Evolutionary conservation across 2,329 filamentous ascomycete species (phyloP), one percentile per base, ranked within the genome.

Genomic region (Thermothelomyces thermophilus): DNA sequence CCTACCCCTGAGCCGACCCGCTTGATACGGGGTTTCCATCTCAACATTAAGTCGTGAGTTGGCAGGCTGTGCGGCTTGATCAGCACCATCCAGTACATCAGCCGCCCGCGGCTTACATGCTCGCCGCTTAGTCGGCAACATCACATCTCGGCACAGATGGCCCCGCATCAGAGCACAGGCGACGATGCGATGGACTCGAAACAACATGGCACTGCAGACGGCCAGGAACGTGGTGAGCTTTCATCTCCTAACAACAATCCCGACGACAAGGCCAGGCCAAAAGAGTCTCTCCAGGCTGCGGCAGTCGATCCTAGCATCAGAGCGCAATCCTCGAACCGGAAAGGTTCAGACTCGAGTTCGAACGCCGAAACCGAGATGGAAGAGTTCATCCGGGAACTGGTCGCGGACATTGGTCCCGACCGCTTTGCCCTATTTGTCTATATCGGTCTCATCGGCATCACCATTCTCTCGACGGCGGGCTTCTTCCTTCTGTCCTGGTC

Each of bases 401-500:
- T 53, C 14, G 37, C 52, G 3, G 47, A 51, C 11, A 26, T 52
- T 30, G 48, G 52, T 8, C 40, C 37, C 20, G 55, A 56, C 33
- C 16, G 44, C 37, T 45, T 48, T n/a, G 34, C 53, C n/a, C 17
- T 54, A 1, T 30, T 34, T 22, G 35, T 58, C 36, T 53, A 50
- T 31, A 40, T 53, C 30, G 52, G 48, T 20, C 19, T 49, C 5
- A 9, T 43, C 3, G 24, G 34, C 10, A 22, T 47, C 31, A 17
- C 26, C 1, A 17, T 39, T 7, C 11, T 41, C 10, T 40, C 51
- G 1, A 10, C 45, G 16, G n/a, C 26, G 30, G 35, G 19, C 19
- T 40, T 57, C 16, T 46, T 52, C 13, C 11, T 48, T 16, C 37
- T 58, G 14, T 42, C 54, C 4, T 56, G 52, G 43, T 50, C 53